phyloP scores from a whole-genome alignment of 352 stramenopile species.

The Globisporangium middletonii region DNA sequence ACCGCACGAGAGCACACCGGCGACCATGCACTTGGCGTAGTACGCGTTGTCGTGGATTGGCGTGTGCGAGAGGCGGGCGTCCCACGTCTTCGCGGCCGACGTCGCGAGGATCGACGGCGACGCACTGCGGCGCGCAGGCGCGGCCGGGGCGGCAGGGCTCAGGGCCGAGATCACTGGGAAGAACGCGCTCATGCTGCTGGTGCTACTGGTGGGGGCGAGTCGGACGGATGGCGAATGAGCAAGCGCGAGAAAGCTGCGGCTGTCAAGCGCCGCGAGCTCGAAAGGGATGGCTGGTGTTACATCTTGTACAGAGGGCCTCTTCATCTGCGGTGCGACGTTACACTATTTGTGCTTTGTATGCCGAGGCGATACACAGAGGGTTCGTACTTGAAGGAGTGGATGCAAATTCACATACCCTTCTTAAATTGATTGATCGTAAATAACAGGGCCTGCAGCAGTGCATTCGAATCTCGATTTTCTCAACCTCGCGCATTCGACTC shows the following conservation, averaged over 20 bases:
- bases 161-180: constrained; percentile 73
- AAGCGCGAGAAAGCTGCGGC: constrained; percentile 11
- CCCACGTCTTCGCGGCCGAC: constrained; percentile 68
- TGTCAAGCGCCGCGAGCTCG: constrained; percentile 4
- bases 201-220: constrained; percentile 24
- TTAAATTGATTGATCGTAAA: too few species aligned
- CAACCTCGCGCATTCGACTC: too few species aligned
- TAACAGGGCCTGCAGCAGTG: too few species aligned
- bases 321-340: too few species aligned
- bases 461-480: too few species aligned
- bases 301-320: too few species aligned
- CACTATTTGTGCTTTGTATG: too few species aligned
- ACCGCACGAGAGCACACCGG: constrained; percentile 89
- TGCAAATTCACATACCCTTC: too few species aligned
- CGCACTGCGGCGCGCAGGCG: constrained; percentile 29
- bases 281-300: background rate
- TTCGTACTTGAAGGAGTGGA: too few species aligned
- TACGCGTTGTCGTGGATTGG: constrained; percentile 86
- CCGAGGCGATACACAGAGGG: too few species aligned
- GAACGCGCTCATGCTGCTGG: constrained; percentile 57
- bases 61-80: constrained; percentile 73
- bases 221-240: constrained; percentile 65
- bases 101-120: constrained; percentile 54
- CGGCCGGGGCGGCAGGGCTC: constrained; percentile 42
- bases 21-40: constrained; percentile 94